Evolutionary conservation across 2,329 filamentous ascomycete species (phyloP), one percentile per base, ranked within the genome.

Genomic region (Colletotrichum cordylinicola): DNA sequence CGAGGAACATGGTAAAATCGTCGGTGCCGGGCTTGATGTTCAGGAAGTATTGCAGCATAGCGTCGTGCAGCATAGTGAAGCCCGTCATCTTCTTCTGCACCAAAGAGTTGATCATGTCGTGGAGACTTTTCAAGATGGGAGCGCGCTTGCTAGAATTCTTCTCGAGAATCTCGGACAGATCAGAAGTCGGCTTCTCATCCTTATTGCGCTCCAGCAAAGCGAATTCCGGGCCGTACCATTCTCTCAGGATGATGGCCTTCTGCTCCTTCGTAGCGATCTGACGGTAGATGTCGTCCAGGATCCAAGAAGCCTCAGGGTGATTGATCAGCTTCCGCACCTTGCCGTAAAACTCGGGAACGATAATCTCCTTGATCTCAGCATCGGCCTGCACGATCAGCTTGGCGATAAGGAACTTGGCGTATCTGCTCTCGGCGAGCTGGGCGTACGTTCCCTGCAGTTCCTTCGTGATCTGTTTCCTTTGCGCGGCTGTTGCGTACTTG

Each of bases 161-260:
- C 76, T 92, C 90, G 48, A 99, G 86, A 68, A 99, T 97, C 77
- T 91, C 86, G 52, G 91, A 90, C 29, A 99, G 90, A 64, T 98
- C 95, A 6, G 92, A 90, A 6, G 88, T 90, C 27, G 85, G 82
- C n/a, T 88, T 87, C 69, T 89, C 87, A 52, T 90, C 89, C 78
- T 88, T 89, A 66, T 78, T 88, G 80, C 87, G 82, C 80, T 93
- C 93, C 83, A 96, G 94, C 58, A 98, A 90, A 16, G 94, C 92
- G 82, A 98, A 99, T 82, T 98, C 97, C 1, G 96, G 91, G 2
- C 97, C 97, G 84, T 98, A 99, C 96, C 97, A 99, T 85, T 99
- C 97, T 69, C 96, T 91, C 75, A 99, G 89, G 76, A 99, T 89
- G 64, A 91, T 91, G 39, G 94, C 93, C 86, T 96, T 98, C 83